phyloP scores from a whole-genome alignment of 176 grass and related monocot genomes.

The Triticum dicoccoides region DNA sequence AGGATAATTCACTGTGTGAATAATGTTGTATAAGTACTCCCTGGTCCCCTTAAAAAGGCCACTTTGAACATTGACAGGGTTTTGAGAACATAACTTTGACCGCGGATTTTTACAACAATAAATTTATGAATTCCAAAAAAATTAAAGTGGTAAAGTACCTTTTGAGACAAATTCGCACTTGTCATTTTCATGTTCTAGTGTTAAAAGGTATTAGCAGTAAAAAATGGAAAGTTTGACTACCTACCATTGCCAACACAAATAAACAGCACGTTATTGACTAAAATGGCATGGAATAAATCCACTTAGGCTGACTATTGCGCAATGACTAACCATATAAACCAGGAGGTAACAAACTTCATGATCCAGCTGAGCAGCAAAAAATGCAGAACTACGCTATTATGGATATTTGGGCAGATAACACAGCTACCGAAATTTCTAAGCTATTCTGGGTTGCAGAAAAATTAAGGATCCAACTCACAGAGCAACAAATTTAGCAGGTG shows the following conservation, averaged over 20 bases:
- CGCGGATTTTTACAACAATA: not conserved
- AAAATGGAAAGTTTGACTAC: not conserved
- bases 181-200: not conserved
- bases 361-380: no score
- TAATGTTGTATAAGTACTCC: not conserved
- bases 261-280: no score
- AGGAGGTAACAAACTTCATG: no score
- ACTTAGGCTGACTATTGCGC: no score
- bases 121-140: not conserved
- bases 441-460: no score
- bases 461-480: no score
- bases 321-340: no score
- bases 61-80: not conserved
- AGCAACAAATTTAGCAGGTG: no score
- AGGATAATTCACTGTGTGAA: not conserved
- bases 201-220: not conserved
- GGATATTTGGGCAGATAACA: no score
- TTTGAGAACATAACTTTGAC: not conserved
- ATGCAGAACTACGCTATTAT: no score
- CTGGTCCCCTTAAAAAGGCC: not conserved
- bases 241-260: not conserved
- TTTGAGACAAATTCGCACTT: not conserved
- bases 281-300: no score
- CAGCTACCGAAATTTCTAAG: no score
- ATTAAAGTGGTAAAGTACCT: not conserved